These are phyloP conservation scores for Mycena amicta DNA, from an alignment of 768 basidiomycete genomes.

Conservation along the genomic window DNA sequence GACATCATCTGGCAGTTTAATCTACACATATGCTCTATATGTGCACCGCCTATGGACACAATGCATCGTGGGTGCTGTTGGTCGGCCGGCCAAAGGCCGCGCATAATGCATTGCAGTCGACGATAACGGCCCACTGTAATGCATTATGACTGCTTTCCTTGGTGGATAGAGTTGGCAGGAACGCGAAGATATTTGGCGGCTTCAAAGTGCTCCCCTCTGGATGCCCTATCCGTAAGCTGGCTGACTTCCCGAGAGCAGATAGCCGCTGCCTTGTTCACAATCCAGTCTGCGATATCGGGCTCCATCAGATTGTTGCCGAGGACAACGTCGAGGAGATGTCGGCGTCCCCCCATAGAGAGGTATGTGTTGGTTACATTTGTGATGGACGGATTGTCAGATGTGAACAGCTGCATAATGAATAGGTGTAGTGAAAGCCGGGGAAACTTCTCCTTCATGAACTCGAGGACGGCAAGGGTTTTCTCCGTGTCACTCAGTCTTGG, in stretches of 20 bases:
- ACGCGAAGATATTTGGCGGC: no score
- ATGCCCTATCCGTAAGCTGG: neutral
- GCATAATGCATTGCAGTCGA: no score
- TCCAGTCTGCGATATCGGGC: neutral
- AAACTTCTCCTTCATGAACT: slow-evolving; percentile 4
- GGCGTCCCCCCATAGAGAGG: neutral
- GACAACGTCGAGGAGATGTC: neutral
- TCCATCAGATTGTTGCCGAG: neutral
- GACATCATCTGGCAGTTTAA: no score
- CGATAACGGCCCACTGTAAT: no score
- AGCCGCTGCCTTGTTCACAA: neutral
- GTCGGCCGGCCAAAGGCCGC: no score
- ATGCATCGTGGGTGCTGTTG: no score
- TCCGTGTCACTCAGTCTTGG: neutral
- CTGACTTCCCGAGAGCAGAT: slow-evolving; percentile 2
- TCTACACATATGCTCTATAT: no score
- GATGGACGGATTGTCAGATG: neutral
- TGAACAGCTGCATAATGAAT: neutral
- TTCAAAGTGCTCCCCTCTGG: no score
- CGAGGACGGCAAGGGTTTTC: neutral
- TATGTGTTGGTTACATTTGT: slow-evolving; percentile 4
- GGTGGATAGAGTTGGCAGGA: no score
- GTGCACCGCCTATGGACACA: no score
- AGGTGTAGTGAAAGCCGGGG: neutral
- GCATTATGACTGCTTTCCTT: no score